Evolutionary conservation across 768 basidiomycete genomes (phyloP).

Genomic region (Psilocybe cyanescens): DNA sequence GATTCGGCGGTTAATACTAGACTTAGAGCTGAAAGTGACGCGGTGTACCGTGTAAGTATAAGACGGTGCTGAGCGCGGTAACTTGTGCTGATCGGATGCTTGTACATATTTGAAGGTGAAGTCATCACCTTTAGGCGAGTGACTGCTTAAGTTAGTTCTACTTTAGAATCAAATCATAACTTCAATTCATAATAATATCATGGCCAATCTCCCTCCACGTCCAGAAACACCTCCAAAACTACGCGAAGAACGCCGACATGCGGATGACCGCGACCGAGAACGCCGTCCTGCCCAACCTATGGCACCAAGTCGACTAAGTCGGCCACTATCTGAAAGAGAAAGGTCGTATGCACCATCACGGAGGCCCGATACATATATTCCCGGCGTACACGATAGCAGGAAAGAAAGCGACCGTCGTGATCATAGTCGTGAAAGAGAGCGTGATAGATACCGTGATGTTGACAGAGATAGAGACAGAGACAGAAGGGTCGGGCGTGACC

Average conservation of each 20-base stretch:
- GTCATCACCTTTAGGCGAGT: slow-evolving; percentile 5
- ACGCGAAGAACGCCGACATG: slow-evolving; percentile 18
- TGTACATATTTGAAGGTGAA: slow-evolving; percentile 13
- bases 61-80: not conserved
- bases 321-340: slow-evolving; percentile 19
- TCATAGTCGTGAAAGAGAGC: slow-evolving; percentile 27
- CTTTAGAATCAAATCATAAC: not conserved
- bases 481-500: slow-evolving; percentile 9
- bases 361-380: slow-evolving; percentile 35
- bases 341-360: slow-evolving; percentile 23
- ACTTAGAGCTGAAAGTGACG: slow-evolving; percentile 1
- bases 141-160: not conserved
- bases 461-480: slow-evolving; percentile 25
- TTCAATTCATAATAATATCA: slow-evolving; percentile 13
- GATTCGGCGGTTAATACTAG: not conserved
- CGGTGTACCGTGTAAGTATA: slow-evolving; percentile 4
- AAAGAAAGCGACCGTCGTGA: slow-evolving; percentile 29
- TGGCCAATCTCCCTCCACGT: slow-evolving; percentile 45
- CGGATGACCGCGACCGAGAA: slow-evolving; percentile 31
- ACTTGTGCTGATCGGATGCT: not conserved
- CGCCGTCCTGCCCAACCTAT: slow-evolving; percentile 29
- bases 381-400: slow-evolving; percentile 28
- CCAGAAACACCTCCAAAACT: slow-evolving; percentile 36
- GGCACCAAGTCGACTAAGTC: slow-evolving; percentile 20
- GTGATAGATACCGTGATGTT: slow-evolving; percentile 13